These are phyloP conservation scores for Suillus ampliporus DNA, from an alignment of 768 basidiomycete genomes.

Conservation along the genomic window DNA sequence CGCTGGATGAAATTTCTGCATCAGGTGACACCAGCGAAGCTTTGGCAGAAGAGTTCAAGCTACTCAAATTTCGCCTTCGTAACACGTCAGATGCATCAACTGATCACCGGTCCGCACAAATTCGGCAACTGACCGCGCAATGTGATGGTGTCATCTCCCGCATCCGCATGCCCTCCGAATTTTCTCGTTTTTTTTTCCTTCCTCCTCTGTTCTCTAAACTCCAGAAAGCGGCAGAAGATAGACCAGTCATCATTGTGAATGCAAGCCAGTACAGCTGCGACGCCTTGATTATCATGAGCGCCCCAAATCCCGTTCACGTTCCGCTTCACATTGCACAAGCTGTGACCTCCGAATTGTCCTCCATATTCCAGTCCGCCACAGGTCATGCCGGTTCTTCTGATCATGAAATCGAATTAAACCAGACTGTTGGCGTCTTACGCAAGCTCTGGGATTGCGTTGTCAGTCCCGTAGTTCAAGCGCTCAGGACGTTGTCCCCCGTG, in stretches of 20 bases:
- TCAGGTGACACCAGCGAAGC: constrained; percentile 23
- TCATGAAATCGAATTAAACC: constrained; percentile 10
- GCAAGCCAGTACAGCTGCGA: constrained; percentile 27
- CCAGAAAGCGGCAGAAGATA: constrained; percentile 30
- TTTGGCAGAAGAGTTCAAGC: constrained; percentile 29
- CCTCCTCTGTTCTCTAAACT: constrained; percentile 30
- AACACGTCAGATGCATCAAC: no score
- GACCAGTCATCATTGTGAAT: constrained; percentile 44
- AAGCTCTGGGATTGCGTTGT: constrained; percentile 34
- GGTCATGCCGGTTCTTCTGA: neutral
- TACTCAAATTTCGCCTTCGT: constrained; percentile 20
- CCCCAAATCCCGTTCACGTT: constrained; percentile 20
- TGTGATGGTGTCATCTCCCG: constrained; percentile 33
- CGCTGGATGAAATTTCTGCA: constrained; percentile 32
- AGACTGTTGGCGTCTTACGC: constrained; percentile 18
- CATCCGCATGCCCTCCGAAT: constrained; percentile 31
- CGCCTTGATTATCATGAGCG: constrained; percentile 27
- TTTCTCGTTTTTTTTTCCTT: constrained; percentile 34
- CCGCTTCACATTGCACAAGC: constrained; percentile 21
- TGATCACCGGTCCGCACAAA: neutral
- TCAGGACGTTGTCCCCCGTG: constrained; percentile 17
- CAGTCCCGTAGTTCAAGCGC: constrained; percentile 25
- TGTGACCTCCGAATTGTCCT: neutral
- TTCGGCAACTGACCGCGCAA: constrained; percentile 10
- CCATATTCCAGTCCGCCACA: neutral